Evolutionary conservation across 78 protist species (phyloP), one percentile per base, ranked within the genome.

Genomic region (Dictyostelium firmibasis): DNA sequence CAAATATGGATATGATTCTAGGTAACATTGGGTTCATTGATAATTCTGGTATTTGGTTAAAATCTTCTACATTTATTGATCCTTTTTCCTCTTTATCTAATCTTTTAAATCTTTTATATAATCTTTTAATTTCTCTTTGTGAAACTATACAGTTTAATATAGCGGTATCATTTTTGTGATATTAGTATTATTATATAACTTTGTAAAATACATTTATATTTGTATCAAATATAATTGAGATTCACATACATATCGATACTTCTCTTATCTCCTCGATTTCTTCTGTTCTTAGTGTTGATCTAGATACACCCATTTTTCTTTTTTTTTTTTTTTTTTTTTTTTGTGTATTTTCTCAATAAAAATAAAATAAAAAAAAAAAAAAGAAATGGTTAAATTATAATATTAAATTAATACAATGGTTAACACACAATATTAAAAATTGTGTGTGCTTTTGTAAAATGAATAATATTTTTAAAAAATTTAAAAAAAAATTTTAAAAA

Each of bases 11-110:
- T 57, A 96, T 91, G 47, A 96, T 72, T 35, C 98, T 96, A 23
- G 89, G 93, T 29, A 85, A 44, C 29, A 96, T 67, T 20, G 98
- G 98, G 25, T 96, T 96, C 97, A 95, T 96, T 9, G 98, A 91
- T 10, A 96, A 23, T 44, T 96, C 98, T 31, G 98, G 98, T 3
- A 96, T 91, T 4, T 67, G 75, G 27, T 86, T 69, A 33, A 96
- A 96, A 78, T 96, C 98, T 5, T 88, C 97, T 62, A 81, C 77
- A 76, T 96, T 83, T 18, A 96, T 76, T 18, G 86, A 36, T 10
- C 97, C 97, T 43, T 85, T 79, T 14, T 70, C 85, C 57, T 91
- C 96, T 83, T 91, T 96, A 91, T 93, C 96, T 67, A 96, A 91
- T 67, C 91, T 79, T 60, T 95, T 82, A 50, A 96, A 96, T 84